A percentile compares a stretch with the other conserved stretches of the same genome.
Evolutionary conservation across 2,329 filamentous ascomycete genomes (phyloP).

Genomic region (Fusarium sp.): DNA sequence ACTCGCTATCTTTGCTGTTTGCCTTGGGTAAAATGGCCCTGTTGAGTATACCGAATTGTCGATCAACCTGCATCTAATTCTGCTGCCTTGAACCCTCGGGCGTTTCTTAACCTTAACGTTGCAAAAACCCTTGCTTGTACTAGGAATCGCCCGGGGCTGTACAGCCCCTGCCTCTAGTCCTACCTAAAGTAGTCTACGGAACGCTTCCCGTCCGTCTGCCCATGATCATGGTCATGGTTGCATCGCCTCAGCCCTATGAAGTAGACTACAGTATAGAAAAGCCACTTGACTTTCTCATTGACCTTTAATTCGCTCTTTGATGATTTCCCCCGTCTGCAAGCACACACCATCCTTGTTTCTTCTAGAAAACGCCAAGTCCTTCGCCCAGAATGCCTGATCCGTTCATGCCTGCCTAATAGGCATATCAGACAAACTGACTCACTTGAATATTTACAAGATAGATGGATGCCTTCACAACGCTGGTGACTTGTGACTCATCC

Average conservation of each 20-base stretch:
- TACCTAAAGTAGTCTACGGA: background rate
- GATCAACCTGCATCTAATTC: constrained; percentile 17
- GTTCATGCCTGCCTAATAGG: constrained; percentile 19
- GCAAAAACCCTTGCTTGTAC: constrained; percentile 5
- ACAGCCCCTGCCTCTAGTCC: constrained; percentile 15
- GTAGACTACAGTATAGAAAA: background rate
- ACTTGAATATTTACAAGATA: background rate
- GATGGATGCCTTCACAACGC: background rate
- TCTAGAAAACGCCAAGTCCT: constrained; percentile 27
- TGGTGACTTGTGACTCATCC: background rate
- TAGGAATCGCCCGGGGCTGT: constrained; percentile 34
- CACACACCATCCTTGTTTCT: constrained; percentile 21
- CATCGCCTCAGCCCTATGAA: constrained; percentile 34
- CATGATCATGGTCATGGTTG: constrained; percentile 10
- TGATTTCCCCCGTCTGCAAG: constrained; percentile 3
- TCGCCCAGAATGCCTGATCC: constrained; percentile 1
- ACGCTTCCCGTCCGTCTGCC: background rate
- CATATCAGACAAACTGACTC: constrained; percentile 3
- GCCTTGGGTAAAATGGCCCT: background rate
- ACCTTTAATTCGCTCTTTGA: background rate
- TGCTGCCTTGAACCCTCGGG: constrained; percentile 28
- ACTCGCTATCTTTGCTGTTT: constrained; percentile 12
- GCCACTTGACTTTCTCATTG: background rate
- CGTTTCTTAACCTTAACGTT: constrained; percentile 1
- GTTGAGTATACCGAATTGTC: constrained; percentile 19